Percentiles rank a stretch among this genome's conserved stretches.
Conservation (phyloP, 83 land plant species). For the Picea mariana region DNA sequence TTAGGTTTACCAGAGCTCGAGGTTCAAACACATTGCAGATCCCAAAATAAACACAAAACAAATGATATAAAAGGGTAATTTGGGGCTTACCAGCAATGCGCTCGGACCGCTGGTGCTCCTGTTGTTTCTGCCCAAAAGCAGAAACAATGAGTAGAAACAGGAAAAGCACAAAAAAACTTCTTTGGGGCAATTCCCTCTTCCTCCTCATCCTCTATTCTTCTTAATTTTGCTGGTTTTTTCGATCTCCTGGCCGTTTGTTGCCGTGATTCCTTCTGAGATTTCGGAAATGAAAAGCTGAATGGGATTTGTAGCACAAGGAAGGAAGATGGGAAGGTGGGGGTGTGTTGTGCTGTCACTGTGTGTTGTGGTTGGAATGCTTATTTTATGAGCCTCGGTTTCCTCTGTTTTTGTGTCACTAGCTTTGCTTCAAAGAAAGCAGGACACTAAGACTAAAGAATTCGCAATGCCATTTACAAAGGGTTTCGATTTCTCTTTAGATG, state of each 20-base stretch:
- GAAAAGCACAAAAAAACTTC: background rate
- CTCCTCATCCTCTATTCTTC: background rate
- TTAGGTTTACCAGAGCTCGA: background rate
- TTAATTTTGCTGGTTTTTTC: background rate
- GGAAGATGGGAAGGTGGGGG: background rate
- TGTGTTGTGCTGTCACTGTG: conserved; percentile 10
- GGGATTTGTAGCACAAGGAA: background rate
- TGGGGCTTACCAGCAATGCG: conserved; percentile 3
- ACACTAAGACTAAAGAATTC: too few species aligned
- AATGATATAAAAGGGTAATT: background rate
- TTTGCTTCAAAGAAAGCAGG: too few species aligned
- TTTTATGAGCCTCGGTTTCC: background rate
- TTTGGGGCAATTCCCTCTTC: background rate
- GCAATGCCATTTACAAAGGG: too few species aligned
- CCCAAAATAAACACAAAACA: background rate
- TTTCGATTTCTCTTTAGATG: too few species aligned
- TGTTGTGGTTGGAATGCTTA: conserved; percentile 14
- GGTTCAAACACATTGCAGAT: background rate
- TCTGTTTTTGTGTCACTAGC: background rate
- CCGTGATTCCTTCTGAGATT: background rate
- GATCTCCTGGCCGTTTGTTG: background rate
- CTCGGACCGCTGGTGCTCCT: conserved; percentile 12
- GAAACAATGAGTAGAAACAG: background rate
- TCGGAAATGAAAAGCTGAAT: background rate
- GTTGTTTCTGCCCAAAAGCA: conserved; percentile 11